Percentiles rank a stretch among this genome's conserved stretches.
These are phyloP conservation scores for Dorcoceras hygrometricum DNA, from an alignment of 257 asterid genomes.

Conservation along the genomic window DNA sequence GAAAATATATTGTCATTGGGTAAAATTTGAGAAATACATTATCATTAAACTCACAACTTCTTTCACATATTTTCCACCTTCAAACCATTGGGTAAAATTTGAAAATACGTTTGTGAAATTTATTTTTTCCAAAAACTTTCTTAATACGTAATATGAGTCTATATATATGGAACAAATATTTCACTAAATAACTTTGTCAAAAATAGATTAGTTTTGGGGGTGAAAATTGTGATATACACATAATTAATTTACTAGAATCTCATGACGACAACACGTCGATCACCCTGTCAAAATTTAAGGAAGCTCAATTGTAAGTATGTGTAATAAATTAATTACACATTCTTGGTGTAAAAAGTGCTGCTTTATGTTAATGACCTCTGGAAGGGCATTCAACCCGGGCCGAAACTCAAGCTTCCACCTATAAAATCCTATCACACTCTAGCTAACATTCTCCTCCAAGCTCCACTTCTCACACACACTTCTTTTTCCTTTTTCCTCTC, in stretches of 20 bases:
- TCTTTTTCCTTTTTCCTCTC: slow-evolving; percentile 10
- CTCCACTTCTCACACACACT: slow-evolving; percentile 30
- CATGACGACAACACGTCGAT: neutral
- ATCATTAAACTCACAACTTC: too few species aligned
- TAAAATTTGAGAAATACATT: too few species aligned
- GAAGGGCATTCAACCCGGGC: slow-evolving; percentile 58
- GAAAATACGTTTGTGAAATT: too few species aligned
- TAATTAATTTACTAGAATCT: neutral
- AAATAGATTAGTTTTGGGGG: neutral
- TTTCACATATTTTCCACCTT: too few species aligned
- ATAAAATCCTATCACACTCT: slow-evolving; percentile 46
- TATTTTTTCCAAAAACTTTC: too few species aligned
- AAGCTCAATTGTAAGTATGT: neutral
- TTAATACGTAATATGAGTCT: too few species aligned
- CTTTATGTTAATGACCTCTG: neutral
- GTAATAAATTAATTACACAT: neutral
- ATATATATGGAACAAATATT: too few species aligned
- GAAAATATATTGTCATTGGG: too few species aligned
- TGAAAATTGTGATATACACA: neutral
- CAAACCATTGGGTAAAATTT: too few species aligned
- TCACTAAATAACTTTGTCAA: too few species aligned
- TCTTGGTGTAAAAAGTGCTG: neutral
- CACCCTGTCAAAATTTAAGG: neutral
- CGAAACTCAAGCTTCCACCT: slow-evolving; percentile 56
- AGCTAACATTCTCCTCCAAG: slow-evolving; percentile 28